Percentiles rank a stretch among this genome's conserved stretches.
Evolutionary conservation across 495 filamentous ascomycete genomes (phyloP).

Genomic region (Penicillium crystallinum): DNA sequence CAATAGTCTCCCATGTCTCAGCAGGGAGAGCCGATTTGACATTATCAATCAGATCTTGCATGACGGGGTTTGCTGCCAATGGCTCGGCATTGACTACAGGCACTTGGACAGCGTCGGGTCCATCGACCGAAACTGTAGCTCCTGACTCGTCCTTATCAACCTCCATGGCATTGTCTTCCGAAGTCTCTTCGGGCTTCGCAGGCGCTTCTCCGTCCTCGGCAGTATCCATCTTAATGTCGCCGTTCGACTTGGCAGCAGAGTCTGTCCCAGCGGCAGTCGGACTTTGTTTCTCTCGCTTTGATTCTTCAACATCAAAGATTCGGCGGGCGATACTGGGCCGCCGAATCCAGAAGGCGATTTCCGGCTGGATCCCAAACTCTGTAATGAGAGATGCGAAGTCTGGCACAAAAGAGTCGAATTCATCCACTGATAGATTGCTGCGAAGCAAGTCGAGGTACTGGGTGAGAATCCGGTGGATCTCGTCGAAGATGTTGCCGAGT

Average conservation of each 20-base stretch:
- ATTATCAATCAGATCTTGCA: slow-evolving; percentile 68
- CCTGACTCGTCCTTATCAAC: slow-evolving; percentile 32
- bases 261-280: slow-evolving; percentile 18
- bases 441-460: slow-evolving; percentile 88
- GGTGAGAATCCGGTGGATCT: slow-evolving; percentile 74
- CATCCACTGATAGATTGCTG: slow-evolving; percentile 65
- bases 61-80: slow-evolving; percentile 62
- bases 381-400: slow-evolving; percentile 63
- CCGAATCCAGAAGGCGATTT: slow-evolving; percentile 83
- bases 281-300: slow-evolving; percentile 19
- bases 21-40: slow-evolving; percentile 57
- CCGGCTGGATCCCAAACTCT: slow-evolving; percentile 75
- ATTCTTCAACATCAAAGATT: slow-evolving; percentile 45
- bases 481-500: slow-evolving; percentile 78
- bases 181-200: slow-evolving; percentile 9
- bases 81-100: slow-evolving; percentile 10
- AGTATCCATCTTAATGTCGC: slow-evolving; percentile 33
- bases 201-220: slow-evolving; percentile 22
- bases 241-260: slow-evolving; percentile 15
- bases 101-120: slow-evolving; percentile 3
- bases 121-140: slow-evolving; percentile 3
- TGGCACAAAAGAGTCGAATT: slow-evolving; percentile 81
- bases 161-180: slow-evolving; percentile 29
- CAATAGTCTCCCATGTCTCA: slow-evolving; percentile 61
- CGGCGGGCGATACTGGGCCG: slow-evolving; percentile 60